These are phyloP conservation scores for Piromyces finnis DNA, from an alignment of 192 early-diverging fungal species.

Conservation along the genomic window DNA sequence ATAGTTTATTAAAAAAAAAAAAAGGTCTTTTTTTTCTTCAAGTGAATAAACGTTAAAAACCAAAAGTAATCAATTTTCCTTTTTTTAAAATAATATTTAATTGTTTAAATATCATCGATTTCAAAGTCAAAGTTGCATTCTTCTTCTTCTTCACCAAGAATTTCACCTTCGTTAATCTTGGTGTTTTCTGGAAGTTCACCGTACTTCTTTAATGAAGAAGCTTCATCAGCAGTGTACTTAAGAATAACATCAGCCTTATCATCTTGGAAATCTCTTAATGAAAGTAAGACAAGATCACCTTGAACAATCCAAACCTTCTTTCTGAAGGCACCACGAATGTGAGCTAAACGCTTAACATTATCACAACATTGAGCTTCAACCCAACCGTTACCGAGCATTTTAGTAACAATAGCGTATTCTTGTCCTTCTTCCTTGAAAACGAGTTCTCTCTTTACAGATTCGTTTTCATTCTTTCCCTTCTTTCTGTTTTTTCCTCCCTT, in stretches of 20 bases:
- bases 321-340: conserved; percentile 94
- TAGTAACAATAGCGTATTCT: conserved; percentile 86
- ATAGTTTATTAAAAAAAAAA: neutral
- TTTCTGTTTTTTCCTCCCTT: conserved; percentile 60
- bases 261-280: conserved; percentile 84
- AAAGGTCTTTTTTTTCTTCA: no score
- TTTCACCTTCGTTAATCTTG: conserved; percentile 9
- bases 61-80: neutral
- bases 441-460: conserved; percentile 87
- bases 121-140: conserved; percentile 2
- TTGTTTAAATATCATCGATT: conserved; percentile 3
- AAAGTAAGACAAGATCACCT: conserved; percentile 79
- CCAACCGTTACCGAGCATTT: conserved; percentile 94
- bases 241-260: conserved; percentile 84
- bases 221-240: conserved; percentile 94
- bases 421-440: conserved; percentile 95
- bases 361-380: conserved; percentile 79
- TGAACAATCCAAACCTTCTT: conserved; percentile 85
- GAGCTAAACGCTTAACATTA: conserved; percentile 73
- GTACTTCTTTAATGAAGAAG: conserved; percentile 72
- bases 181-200: conserved; percentile 85
- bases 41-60: no score
- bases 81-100: neutral
- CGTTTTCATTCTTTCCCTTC: conserved; percentile 90
- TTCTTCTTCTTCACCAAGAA: conserved; percentile 1